Percentiles rank a stretch among this genome's conserved stretches.
Evolutionary conservation across 768 basidiomycete species (phyloP).

Genomic region (Trametes sanguinea): DNA sequence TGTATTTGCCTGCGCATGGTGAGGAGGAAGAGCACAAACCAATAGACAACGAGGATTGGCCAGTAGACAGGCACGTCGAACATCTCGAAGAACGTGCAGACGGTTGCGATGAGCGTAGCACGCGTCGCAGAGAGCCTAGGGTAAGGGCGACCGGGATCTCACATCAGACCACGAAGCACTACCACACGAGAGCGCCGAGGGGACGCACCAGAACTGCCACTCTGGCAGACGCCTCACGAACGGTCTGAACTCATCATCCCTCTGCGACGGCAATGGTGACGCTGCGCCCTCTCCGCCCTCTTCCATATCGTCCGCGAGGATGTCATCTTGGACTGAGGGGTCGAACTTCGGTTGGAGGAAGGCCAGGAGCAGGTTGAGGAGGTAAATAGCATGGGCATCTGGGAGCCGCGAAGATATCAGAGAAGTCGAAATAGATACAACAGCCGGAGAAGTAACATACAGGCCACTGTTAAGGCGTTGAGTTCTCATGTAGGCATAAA

Average conservation of each 20-base stretch:
- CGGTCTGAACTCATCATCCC: constrained; percentile 96
- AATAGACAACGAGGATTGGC: constrained; percentile 98
- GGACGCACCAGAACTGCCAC: constrained; percentile 89
- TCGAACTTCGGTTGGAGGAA: constrained; percentile 99
- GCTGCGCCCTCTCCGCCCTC: constrained; percentile 71
- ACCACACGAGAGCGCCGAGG: neutral
- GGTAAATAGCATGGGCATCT: constrained; percentile 94
- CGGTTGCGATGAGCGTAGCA: constrained; percentile 78
- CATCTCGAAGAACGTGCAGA: constrained; percentile 77
- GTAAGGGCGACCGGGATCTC: neutral
- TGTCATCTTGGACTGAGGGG: constrained; percentile 91
- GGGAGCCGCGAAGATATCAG: constrained; percentile 11
- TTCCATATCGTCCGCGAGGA: constrained; percentile 93
- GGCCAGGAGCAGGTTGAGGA: constrained; percentile 93
- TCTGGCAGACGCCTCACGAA: constrained; percentile 95
- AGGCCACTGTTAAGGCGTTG: constrained; percentile 52
- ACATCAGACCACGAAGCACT: neutral
- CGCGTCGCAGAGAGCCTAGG: constrained; percentile 88
- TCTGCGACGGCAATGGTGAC: constrained; percentile 60
- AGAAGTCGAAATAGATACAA: neutral
- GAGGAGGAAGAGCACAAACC: constrained; percentile 90
- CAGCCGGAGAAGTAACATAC: constrained; percentile 45
- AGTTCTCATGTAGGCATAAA: neutral
- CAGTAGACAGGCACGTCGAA: constrained; percentile 99
- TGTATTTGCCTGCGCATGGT: constrained; percentile 97